These are phyloP conservation scores for Aspergillus transmontanensis DNA, from an alignment of 2,329 filamentous ascomycete species.

Conservation along the genomic window DNA sequence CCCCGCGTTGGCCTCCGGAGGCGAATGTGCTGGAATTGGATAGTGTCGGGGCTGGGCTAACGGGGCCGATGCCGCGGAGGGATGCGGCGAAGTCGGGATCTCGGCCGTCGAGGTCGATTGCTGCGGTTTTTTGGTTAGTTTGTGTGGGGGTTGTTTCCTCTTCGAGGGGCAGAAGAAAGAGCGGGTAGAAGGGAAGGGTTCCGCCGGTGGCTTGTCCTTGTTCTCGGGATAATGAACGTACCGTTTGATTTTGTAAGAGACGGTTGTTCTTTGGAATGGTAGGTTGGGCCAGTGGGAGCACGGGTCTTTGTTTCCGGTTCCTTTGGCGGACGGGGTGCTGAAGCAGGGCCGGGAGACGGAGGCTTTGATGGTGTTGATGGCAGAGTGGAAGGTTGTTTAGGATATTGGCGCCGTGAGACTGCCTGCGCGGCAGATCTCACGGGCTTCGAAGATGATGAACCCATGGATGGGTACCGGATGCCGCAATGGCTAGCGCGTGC, in stretches of 20 bases:
- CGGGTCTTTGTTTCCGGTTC: constrained; percentile 12
- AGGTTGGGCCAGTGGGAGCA: constrained; percentile 28
- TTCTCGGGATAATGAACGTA: constrained; percentile 20
- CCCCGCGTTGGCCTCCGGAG: constrained; percentile 28
- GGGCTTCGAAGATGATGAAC: constrained; percentile 61
- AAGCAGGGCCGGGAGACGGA: constrained; percentile 36
- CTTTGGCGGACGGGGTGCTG: constrained; percentile 11
- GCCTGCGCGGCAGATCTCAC: constrained; percentile 52
- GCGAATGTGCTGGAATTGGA: constrained; percentile 57
- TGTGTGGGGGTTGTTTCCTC: not conserved
- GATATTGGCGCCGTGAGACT: constrained; percentile 58
- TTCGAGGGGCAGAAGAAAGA: not conserved
- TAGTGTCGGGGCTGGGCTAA: constrained; percentile 59
- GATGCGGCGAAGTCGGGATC: constrained; percentile 75
- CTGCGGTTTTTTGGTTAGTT: constrained; percentile 31
- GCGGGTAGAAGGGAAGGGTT: not conserved
- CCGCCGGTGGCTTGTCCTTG: not conserved
- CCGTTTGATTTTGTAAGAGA: constrained; percentile 38
- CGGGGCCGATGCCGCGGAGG: constrained; percentile 66
- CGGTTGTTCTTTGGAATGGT: constrained; percentile 39
- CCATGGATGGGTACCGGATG: constrained; percentile 49
- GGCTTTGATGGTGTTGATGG: constrained; percentile 35
- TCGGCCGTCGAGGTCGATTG: constrained; percentile 62
- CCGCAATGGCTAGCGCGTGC: not conserved
- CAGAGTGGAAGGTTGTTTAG: constrained; percentile 46